Conservation (phyloP, 352 stramenopile genomes). For the Pythium chondricola region DNA sequence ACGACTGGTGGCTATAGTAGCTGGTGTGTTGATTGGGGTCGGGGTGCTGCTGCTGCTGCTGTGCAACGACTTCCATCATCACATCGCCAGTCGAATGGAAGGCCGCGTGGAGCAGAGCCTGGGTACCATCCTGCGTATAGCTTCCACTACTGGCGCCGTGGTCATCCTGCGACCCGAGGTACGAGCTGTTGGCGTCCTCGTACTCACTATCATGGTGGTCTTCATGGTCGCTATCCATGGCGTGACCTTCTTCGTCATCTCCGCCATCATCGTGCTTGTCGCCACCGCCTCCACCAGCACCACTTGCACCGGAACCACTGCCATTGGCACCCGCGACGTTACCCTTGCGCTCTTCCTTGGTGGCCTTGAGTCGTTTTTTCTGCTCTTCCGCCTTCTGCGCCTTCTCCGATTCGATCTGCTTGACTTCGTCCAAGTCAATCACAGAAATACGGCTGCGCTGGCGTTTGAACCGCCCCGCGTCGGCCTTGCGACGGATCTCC, state of each 20-base stretch:
- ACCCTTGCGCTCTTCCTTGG: slow-evolving; percentile 20
- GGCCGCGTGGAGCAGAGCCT: slow-evolving; percentile 56
- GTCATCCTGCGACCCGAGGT: slow-evolving; percentile 17
- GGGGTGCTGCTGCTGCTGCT: slow-evolving; percentile 33
- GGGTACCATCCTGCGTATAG: slow-evolving; percentile 46
- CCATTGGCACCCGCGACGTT: slow-evolving; percentile 17
- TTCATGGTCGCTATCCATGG: no score
- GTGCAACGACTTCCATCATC: slow-evolving; percentile 60
- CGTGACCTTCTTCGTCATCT: no score
- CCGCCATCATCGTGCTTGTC: background rate
- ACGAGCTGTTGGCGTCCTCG: slow-evolving; percentile 11
- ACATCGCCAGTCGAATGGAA: slow-evolving; percentile 72
- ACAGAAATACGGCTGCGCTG: slow-evolving; percentile 82
- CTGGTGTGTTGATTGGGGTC: slow-evolving; percentile 30
- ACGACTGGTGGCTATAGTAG: slow-evolving; percentile 14
- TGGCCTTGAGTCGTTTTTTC: slow-evolving; percentile 60
- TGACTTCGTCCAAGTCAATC: slow-evolving; percentile 85
- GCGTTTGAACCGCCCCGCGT: slow-evolving; percentile 76
- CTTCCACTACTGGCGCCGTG: slow-evolving; percentile 17
- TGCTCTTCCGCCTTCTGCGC: slow-evolving; percentile 73
- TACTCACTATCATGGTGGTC: slow-evolving; percentile 12
- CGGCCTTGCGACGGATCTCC: slow-evolving; percentile 78
- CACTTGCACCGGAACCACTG: slow-evolving; percentile 18
- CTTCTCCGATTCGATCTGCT: slow-evolving; percentile 85
- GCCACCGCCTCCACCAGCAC: slow-evolving; percentile 5